A percentile compares a stretch with the other conserved stretches of the same genome.
phyloP scores from a whole-genome alignment of 805 yeast genomes.

The Starmerella bombicola region DNA sequence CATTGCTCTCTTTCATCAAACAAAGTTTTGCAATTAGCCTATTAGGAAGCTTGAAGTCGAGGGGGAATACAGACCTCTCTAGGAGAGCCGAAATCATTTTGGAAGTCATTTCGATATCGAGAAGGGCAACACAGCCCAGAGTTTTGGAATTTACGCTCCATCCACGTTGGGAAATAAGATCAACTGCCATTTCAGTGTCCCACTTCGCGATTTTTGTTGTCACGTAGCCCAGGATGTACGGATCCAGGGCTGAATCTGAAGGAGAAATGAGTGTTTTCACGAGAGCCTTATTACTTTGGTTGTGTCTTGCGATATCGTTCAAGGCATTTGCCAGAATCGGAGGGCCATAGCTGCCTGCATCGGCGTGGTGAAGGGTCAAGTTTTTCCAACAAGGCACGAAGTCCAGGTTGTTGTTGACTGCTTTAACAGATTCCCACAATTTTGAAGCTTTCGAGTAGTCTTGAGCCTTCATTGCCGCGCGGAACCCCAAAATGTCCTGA shows the following conservation, averaged over 20 bases:
- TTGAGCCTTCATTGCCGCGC: not conserved
- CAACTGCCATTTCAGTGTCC: not conserved
- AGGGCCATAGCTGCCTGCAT: conserved; percentile 9
- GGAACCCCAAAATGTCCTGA: not conserved
- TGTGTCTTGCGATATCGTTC: conserved; percentile 4
- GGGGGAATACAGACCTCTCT: not conserved
- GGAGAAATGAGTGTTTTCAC: conserved; percentile 1
- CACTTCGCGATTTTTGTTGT: not conserved
- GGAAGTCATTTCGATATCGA: conserved; percentile 1
- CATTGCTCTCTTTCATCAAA: no score
- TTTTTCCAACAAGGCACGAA: not conserved
- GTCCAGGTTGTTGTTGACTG: not conserved
- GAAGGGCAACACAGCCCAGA: conserved; percentile 6
- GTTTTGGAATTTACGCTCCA: not conserved
- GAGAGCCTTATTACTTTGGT: not conserved
- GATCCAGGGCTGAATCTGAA: not conserved
- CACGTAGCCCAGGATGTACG: conserved; percentile 4
- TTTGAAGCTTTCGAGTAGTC: not conserved
- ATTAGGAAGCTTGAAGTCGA: conserved; percentile 3
- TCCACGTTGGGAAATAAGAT: not conserved
- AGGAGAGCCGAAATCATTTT: not conserved
- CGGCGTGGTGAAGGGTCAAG: no score
- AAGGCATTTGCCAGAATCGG: conserved; percentile 5
- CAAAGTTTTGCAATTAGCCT: conserved; percentile 2
- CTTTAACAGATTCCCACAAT: not conserved